A percentile compares a stretch with the other conserved stretches of the same genome.
Conservation (phyloP, 1,284 basidiomycete species). For the Melampsora larici-populina region DNA sequence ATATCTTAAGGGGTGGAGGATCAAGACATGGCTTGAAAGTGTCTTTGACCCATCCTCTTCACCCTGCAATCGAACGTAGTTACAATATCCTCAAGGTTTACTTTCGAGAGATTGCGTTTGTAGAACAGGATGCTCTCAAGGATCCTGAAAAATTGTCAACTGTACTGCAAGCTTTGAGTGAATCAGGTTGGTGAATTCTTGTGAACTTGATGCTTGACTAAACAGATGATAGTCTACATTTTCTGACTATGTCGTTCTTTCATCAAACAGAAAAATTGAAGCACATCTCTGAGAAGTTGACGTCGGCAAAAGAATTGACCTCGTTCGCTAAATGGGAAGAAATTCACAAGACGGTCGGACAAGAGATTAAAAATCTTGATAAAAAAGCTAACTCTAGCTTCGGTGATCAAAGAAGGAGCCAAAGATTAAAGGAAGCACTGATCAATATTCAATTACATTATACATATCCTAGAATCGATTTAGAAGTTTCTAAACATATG, state of each 20-base stretch:
- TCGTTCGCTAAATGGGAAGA: too few relatives aligned
- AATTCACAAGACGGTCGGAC: too few relatives aligned
- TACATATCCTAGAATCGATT: slow-evolving; percentile 92
- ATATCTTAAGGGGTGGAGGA: slow-evolving; percentile 73
- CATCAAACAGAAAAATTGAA: too few relatives aligned
- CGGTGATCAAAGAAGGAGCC: neutral
- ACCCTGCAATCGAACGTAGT: slow-evolving; percentile 62
- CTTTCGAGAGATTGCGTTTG: slow-evolving; percentile 71
- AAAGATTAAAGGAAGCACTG: slow-evolving; percentile 48
- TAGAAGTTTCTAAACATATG: slow-evolving; percentile 92
- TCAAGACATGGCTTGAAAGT: slow-evolving; percentile 81
- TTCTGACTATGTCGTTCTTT: neutral
- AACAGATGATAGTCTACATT: neutral
- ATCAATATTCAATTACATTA: slow-evolving; percentile 84
- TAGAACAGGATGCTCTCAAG: slow-evolving; percentile 82
- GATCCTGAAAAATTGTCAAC: slow-evolving; percentile 69
- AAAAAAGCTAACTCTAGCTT: too few relatives aligned
- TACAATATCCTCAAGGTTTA: slow-evolving; percentile 60
- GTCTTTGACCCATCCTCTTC: slow-evolving; percentile 64
- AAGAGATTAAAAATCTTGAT: too few relatives aligned
- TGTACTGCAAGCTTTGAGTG: slow-evolving; percentile 66
- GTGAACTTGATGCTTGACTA: neutral
- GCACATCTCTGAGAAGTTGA: too few relatives aligned
- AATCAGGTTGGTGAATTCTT: neutral
- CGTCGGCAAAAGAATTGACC: too few relatives aligned